Conservation (phyloP, 768 basidiomycete species). For the Leccinum boreale region DNA sequence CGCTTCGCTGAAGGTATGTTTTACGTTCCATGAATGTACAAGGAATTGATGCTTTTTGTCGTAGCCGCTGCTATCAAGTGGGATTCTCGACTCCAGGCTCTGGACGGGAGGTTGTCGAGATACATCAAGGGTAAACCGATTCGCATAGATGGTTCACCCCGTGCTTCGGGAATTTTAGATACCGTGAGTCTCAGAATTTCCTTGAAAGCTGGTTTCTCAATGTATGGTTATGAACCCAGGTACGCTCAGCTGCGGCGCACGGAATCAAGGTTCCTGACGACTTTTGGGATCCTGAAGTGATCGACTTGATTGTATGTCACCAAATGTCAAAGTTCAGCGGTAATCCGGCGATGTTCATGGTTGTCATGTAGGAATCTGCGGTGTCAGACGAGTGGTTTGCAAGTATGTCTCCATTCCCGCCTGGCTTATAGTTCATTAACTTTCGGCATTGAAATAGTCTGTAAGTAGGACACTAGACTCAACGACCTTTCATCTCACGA, state of each 20-base stretch:
- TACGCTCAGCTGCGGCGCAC: conserved; percentile 68
- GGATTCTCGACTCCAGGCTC: conserved; percentile 55
- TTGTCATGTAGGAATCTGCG: conserved; percentile 54
- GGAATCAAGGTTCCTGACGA: conserved; percentile 68
- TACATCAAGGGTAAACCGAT: conserved; percentile 67
- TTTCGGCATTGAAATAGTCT: conserved; percentile 16
- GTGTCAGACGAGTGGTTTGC: conserved; percentile 79
- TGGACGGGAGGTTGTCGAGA: conserved; percentile 67
- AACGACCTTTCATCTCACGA: background rate
- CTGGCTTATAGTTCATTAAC: background rate
- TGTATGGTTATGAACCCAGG: conserved; percentile 32
- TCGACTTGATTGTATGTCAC: conserved; percentile 53
- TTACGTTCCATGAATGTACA: background rate
- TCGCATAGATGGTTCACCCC: conserved; percentile 70
- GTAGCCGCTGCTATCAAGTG: conserved; percentile 62
- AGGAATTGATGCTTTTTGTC: background rate
- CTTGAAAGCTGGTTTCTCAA: background rate
- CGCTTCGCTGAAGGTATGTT: conserved; percentile 62
- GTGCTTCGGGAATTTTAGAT: conserved; percentile 73
- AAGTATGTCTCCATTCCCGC: conserved; percentile 33
- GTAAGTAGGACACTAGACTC: conserved; percentile 9
- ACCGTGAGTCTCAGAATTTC: conserved; percentile 40
- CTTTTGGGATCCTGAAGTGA: conserved; percentile 59
- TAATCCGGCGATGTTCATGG: background rate
- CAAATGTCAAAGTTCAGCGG: background rate